A percentile compares a stretch with the other conserved stretches of the same genome.
phyloP scores from a whole-genome alignment of 306 rosid genomes.

The Quercus ilex region DNA sequence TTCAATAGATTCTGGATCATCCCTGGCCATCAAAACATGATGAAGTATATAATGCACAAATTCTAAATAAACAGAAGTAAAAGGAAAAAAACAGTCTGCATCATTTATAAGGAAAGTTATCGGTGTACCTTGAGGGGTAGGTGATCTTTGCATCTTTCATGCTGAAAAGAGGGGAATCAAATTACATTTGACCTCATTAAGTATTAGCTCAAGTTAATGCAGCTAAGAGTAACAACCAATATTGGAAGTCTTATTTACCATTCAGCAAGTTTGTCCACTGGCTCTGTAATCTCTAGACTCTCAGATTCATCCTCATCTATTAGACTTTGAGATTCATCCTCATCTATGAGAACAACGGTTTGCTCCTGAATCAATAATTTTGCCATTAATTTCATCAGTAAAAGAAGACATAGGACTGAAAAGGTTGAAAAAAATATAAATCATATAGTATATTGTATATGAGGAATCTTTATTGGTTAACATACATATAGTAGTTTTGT shows the following conservation, averaged over 20 bases:
- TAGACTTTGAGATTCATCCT: slow-evolving; percentile 43
- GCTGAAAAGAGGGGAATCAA: slow-evolving; percentile 47
- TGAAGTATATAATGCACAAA: slow-evolving; percentile 12
- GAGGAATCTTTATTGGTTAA: background rate
- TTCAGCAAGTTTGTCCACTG: slow-evolving; percentile 40
- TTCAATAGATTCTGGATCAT: slow-evolving; percentile 80
- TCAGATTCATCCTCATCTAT: slow-evolving; percentile 67
- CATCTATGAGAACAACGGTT: slow-evolving; percentile 74
- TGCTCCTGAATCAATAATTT: slow-evolving; percentile 41
- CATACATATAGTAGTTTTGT: background rate
- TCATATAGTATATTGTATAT: background rate
- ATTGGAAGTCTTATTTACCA: slow-evolving; percentile 39
- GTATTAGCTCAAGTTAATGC: slow-evolving; percentile 8
- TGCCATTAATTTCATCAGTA: background rate
- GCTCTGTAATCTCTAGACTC: slow-evolving; percentile 38
- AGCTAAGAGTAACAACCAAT: background rate
- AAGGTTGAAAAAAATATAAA: background rate
- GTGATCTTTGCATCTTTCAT: slow-evolving; percentile 64
- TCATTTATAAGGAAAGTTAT: slow-evolving; percentile 1
- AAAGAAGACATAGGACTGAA: slow-evolving; percentile 1
- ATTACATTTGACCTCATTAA: slow-evolving; percentile 16
- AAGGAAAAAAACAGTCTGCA: slow-evolving; percentile 9
- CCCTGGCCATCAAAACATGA: slow-evolving; percentile 53
- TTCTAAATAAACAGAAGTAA: slow-evolving; percentile 5
- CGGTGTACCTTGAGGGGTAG: slow-evolving; percentile 81